These are phyloP conservation scores for Backusella parvicylindrica DNA, from an alignment of 192 early-diverging fungal species.

Conservation along the genomic window DNA sequence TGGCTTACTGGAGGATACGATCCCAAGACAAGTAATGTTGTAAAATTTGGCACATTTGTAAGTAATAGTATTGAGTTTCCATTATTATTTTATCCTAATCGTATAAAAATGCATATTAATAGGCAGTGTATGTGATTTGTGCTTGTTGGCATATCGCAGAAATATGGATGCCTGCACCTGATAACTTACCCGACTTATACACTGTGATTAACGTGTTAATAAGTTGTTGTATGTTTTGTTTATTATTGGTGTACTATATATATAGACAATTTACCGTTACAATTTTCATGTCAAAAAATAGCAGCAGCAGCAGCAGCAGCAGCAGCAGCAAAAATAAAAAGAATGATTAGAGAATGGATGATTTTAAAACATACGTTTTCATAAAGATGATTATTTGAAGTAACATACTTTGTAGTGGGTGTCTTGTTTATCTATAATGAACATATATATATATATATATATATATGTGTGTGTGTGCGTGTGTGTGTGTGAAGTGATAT, in stretches of 20 bases:
- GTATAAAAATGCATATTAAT: background rate
- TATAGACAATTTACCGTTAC: conserved; percentile 51
- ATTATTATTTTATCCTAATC: too few relatives aligned
- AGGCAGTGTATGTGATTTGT: conserved; percentile 45
- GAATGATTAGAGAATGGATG: background rate
- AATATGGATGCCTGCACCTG: conserved; percentile 56
- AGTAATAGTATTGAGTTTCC: background rate
- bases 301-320: background rate
- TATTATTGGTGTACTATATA: conserved; percentile 71
- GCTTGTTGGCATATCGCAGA: conserved; percentile 57
- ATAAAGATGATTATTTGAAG: too few relatives aligned
- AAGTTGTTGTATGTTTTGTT: conserved; percentile 62
- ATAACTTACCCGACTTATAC: conserved; percentile 76
- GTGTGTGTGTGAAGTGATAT: too few relatives aligned
- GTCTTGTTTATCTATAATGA: too few relatives aligned
- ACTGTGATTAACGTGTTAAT: conserved; percentile 75
- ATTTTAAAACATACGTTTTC: background rate
- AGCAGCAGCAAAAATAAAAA: background rate
- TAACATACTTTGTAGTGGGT: too few relatives aligned
- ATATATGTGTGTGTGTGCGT: too few relatives aligned
- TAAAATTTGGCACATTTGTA: background rate
- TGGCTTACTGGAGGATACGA: conserved; percentile 39
- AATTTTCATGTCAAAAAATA: background rate
- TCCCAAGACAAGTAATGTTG: background rate
- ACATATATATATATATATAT: too few relatives aligned